phyloP scores from a whole-genome alignment of 352 stramenopile genomes.

The Phytophthora tubulina region DNA sequence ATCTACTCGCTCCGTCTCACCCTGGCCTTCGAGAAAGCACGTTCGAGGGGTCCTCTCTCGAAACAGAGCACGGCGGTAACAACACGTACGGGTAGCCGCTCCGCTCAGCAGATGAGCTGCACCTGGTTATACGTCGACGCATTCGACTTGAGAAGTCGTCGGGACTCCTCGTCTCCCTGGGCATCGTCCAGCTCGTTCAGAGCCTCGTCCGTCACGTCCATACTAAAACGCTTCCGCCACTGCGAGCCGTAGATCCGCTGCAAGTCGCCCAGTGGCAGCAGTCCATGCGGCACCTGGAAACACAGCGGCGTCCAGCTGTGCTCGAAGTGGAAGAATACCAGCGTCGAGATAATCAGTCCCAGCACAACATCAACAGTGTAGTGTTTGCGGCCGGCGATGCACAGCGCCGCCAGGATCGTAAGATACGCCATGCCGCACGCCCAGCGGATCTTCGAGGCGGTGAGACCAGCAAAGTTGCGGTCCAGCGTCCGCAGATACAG shows the following conservation, averaged over 20 bases:
- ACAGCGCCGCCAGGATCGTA: conserved; percentile 57
- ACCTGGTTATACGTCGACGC: conserved; percentile 49
- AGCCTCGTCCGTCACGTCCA: conserved; percentile 58
- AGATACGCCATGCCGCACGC: conserved; percentile 64
- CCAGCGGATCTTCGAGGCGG: conserved; percentile 63
- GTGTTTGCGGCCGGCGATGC: conserved; percentile 75
- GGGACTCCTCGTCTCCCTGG: conserved; percentile 34
- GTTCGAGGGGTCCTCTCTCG: conserved; percentile 28
- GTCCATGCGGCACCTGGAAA: conserved; percentile 47
- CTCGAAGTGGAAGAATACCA: conserved; percentile 87
- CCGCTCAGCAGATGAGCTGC: conserved; percentile 59
- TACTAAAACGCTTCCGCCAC: conserved; percentile 60
- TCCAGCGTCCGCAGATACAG: conserved; percentile 73
- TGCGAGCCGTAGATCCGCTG: conserved; percentile 41
- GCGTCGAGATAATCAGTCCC: conserved; percentile 65
- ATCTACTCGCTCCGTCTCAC: conserved; percentile 17
- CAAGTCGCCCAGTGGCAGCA: conserved; percentile 45
- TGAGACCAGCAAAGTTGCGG: conserved; percentile 51
- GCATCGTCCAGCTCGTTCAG: conserved; percentile 54
- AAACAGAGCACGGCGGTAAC: conserved; percentile 19
- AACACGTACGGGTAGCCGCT: conserved; percentile 9
- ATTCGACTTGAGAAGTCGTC: conserved; percentile 44
- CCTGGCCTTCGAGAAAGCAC: conserved; percentile 27
- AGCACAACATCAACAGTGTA: conserved; percentile 86
- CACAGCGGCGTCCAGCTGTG: conserved; percentile 74